Conservation (phyloP, 345 rosid species). For the Theobroma cacao region DNA sequence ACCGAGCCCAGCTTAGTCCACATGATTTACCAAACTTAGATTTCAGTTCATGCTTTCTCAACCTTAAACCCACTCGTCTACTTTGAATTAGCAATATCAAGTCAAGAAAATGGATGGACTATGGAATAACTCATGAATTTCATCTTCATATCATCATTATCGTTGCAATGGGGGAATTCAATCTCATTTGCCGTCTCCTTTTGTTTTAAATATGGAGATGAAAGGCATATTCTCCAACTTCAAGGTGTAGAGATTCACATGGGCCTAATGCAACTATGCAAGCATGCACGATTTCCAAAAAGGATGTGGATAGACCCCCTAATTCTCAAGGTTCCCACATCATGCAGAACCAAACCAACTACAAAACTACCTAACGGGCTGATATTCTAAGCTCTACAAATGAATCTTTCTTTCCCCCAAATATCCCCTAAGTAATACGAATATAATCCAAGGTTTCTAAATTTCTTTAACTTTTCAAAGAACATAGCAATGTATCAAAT, state of each 20-base stretch:
- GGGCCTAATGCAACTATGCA: conserved; percentile 27
- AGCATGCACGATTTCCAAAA: conserved; percentile 14
- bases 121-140: neutral
- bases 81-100: neutral
- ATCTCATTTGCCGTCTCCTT: neutral
- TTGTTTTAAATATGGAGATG: neutral
- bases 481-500: conserved; percentile 16
- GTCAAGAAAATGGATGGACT: too few species aligned
- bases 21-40: neutral
- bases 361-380: neutral
- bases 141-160: neutral
- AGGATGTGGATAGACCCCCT: conserved; percentile 10
- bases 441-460: conserved; percentile 6
- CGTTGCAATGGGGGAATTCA: neutral
- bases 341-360: neutral
- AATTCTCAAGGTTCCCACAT: neutral
- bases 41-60: neutral
- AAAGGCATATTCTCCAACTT: conserved; percentile 22
- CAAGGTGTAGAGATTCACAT: conserved; percentile 21
- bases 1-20: too few species aligned
- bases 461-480: conserved; percentile 14
- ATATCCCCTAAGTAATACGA: neutral
- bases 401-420: conserved; percentile 7
- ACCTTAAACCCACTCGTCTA: neutral
- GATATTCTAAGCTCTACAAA: conserved; percentile 7